Conservation (phyloP, 139 green algal species). For the Haematococcus lacustris region DNA sequence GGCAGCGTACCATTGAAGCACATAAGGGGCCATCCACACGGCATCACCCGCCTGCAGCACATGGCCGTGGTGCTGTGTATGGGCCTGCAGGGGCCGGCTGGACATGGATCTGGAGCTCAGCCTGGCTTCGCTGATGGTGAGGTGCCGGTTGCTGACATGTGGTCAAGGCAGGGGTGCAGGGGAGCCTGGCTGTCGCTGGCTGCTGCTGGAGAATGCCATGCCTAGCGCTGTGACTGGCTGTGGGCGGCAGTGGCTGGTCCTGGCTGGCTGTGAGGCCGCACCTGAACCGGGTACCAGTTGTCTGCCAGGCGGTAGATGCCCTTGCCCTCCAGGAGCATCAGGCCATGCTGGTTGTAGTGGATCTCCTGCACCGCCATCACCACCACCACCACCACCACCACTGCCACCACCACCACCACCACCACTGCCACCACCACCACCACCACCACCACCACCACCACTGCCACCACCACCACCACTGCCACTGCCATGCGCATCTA, state of each 20-base stretch:
- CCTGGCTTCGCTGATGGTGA: neutral
- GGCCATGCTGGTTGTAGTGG: slow-evolving; percentile 96
- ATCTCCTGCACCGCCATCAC: slow-evolving; percentile 76
- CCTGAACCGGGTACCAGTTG: slow-evolving; percentile 76
- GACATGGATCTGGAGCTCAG: neutral
- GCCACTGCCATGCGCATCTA: no score
- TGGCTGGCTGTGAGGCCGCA: no score
- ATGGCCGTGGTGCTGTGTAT: neutral
- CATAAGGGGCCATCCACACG: slow-evolving; percentile 84
- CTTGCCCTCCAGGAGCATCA: slow-evolving; percentile 84
- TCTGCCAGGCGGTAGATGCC: slow-evolving; percentile 90
- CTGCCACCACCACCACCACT: no score
- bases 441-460: no score
- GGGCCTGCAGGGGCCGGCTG: neutral
- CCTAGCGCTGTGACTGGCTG: neutral
- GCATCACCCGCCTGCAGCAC: slow-evolving; percentile 51
- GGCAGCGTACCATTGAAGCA: slow-evolving; percentile 86
- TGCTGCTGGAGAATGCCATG: neutral
- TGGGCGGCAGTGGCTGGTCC: no score
- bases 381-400: neutral
- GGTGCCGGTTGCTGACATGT: neutral
- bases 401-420: no score
- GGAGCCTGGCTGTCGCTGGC: neutral
- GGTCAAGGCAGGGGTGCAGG: neutral
- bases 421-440: no score